phyloP scores from a whole-genome alignment of 2,329 filamentous ascomycete species.

The Didymosphaeria variabile region DNA sequence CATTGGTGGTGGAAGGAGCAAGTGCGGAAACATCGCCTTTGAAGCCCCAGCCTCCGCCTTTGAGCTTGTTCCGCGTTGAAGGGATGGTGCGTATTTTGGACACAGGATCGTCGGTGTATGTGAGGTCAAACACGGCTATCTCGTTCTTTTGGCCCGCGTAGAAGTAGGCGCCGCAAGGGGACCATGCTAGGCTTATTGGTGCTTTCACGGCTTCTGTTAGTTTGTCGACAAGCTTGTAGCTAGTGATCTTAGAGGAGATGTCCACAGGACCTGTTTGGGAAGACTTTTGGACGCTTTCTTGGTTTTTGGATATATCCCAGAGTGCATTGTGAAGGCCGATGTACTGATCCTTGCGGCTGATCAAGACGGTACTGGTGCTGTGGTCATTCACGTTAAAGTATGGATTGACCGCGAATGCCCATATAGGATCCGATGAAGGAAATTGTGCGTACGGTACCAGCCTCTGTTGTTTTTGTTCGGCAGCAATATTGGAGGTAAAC shows the following conservation, averaged over 20 bases:
- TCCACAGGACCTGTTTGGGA: slow-evolving; percentile 24
- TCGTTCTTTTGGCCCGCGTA: slow-evolving; percentile 64
- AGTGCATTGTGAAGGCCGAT: slow-evolving; percentile 66
- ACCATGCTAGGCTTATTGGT: slow-evolving; percentile 65
- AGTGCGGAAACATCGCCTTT: slow-evolving; percentile 66
- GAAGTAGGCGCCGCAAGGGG: slow-evolving; percentile 59
- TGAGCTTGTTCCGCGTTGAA: slow-evolving; percentile 52
- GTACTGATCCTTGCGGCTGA: slow-evolving; percentile 63
- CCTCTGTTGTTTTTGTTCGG: slow-evolving; percentile 14
- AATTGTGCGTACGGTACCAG: slow-evolving; percentile 59
- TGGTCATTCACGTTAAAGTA: slow-evolving; percentile 62
- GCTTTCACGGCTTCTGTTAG: slow-evolving; percentile 66
- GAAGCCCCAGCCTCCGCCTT: slow-evolving; percentile 59
- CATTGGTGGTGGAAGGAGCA: slow-evolving; percentile 50
- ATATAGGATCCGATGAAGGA: slow-evolving; percentile 59
- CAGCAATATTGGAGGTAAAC: slow-evolving; percentile 25
- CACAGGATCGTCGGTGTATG: slow-evolving; percentile 58
- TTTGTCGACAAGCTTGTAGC: slow-evolving; percentile 64
- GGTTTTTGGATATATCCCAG: slow-evolving; percentile 42
- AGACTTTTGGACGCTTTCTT: slow-evolving; percentile 14
- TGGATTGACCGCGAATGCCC: slow-evolving; percentile 64
- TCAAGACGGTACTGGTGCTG: slow-evolving; percentile 60
- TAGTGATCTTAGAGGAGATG: slow-evolving; percentile 50
- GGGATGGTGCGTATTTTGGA: slow-evolving; percentile 56
- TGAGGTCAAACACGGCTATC: slow-evolving; percentile 66